A percentile compares a stretch with the other conserved stretches of the same genome.
Conservation (phyloP, 768 basidiomycete genomes). For the Lactarius sanguifluus region DNA sequence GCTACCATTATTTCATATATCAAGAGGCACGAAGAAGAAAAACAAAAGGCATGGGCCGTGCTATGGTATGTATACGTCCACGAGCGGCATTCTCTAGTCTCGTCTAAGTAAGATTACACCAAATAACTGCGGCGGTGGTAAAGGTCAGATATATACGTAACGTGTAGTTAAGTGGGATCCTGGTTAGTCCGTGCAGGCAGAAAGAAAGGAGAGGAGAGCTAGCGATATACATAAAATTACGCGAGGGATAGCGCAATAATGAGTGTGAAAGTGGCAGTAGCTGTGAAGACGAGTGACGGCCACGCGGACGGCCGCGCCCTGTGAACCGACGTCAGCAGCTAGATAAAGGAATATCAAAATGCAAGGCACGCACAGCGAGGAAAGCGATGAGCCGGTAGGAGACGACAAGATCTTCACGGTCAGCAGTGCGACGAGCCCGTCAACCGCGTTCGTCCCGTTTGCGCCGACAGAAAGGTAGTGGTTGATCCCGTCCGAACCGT, state of each 20-base stretch:
- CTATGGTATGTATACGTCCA: constrained; percentile 5
- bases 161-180: constrained; percentile 6
- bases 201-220: background rate
- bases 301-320: background rate
- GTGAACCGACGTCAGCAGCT: background rate
- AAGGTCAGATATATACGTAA: constrained; percentile 10
- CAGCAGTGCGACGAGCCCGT: constrained; percentile 81
- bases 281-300: background rate
- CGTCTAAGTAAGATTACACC: constrained; percentile 16
- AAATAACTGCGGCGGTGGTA: constrained; percentile 9
- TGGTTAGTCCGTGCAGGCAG: constrained; percentile 11
- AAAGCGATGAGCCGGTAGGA: constrained; percentile 32
- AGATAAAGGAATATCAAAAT: background rate
- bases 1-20: background rate
- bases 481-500: constrained; percentile 69
- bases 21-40: background rate
- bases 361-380: constrained; percentile 29
- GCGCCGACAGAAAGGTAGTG: constrained; percentile 57
- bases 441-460: constrained; percentile 59
- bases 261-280: background rate
- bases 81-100: constrained; percentile 13
- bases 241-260: constrained; percentile 10
- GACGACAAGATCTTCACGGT: constrained; percentile 60
- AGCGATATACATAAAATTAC: background rate
- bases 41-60: background rate